Evolutionary conservation across 2,329 filamentous ascomycete species (phyloP).

Genomic region (Hansfordia pulvinata): DNA sequence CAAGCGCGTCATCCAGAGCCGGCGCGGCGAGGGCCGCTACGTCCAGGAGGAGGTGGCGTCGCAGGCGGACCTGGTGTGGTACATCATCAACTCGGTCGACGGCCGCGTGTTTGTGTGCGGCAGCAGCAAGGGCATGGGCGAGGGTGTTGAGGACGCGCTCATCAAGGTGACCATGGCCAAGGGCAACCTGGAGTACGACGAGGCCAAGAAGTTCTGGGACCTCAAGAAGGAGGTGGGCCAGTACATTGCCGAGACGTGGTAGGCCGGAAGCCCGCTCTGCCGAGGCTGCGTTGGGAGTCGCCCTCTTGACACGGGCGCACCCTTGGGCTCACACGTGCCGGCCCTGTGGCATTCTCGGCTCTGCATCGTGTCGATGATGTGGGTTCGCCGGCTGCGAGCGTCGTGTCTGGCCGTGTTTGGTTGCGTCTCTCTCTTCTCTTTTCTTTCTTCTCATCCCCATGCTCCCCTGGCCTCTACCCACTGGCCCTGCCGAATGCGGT

Average conservation of each 20-base stretch:
- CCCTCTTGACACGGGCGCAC: no score
- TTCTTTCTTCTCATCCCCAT: no score
- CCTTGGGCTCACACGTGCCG: no score
- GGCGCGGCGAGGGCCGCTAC: conserved; percentile 69
- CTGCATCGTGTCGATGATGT: no score
- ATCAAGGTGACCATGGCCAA: conserved; percentile 87
- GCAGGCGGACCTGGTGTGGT: conserved; percentile 96
- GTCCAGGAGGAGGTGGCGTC: conserved; percentile 89
- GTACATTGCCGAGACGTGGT: conserved; percentile 82
- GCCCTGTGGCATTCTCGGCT: no score
- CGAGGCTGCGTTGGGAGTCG: no score
- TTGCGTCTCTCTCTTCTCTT: no score
- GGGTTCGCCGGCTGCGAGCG: no score
- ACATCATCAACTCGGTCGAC: conserved; percentile 91
- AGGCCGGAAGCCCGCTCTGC: no score
- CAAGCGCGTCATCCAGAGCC: conserved; percentile 68
- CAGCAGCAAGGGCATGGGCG: conserved; percentile 91
- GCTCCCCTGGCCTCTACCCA: no score
- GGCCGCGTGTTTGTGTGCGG: conserved; percentile 94
- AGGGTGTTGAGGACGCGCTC: conserved; percentile 80
- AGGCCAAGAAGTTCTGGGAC: conserved; percentile 79
- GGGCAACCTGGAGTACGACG: conserved; percentile 70
- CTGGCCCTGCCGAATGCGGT: no score
- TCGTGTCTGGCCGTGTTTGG: no score
- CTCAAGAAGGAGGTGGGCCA: conserved; percentile 86